Evolutionary conservation across 2,329 filamentous ascomycete species (phyloP).

Genomic region (Coniella lustricola): DNA sequence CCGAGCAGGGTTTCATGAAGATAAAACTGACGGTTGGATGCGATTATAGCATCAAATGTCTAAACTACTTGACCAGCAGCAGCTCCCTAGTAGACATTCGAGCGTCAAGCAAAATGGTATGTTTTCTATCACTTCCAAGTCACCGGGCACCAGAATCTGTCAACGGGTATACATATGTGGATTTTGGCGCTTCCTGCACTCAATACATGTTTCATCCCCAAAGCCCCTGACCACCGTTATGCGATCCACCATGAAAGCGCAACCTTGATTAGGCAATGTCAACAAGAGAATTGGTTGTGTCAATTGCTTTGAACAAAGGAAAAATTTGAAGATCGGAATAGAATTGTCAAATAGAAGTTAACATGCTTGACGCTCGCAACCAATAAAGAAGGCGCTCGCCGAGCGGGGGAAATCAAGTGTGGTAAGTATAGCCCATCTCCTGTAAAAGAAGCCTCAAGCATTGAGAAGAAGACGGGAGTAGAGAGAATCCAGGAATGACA

Average conservation of each 20-base stretch:
- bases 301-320: neutral
- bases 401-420: neutral
- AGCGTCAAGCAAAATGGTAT: slow-evolving; percentile 6
- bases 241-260: neutral
- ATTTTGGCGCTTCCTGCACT: too few relatives aligned
- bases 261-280: neutral
- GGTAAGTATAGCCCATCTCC: slow-evolving; percentile 6
- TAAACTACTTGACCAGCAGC: slow-evolving; percentile 11
- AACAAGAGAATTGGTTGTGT: neutral
- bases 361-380: slow-evolving; percentile 3
- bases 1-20: neutral
- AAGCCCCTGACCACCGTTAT: neutral
- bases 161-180: neutral
- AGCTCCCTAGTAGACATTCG: slow-evolving; percentile 9
- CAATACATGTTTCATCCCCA: neutral
- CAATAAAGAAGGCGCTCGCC: neutral
- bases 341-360: neutral
- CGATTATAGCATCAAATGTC: neutral
- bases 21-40: neutral
- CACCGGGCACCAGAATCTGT: neutral
- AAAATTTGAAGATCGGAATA: neutral
- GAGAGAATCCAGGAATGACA: neutral
- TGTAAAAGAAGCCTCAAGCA: slow-evolving; percentile 6
- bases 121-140: neutral
- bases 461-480: neutral